A percentile compares a stretch with the other conserved stretches of the same genome.
Evolutionary conservation across 225 moss, liverwort and hornwort species (phyloP).

Genomic region (Polytrichum commune): DNA sequence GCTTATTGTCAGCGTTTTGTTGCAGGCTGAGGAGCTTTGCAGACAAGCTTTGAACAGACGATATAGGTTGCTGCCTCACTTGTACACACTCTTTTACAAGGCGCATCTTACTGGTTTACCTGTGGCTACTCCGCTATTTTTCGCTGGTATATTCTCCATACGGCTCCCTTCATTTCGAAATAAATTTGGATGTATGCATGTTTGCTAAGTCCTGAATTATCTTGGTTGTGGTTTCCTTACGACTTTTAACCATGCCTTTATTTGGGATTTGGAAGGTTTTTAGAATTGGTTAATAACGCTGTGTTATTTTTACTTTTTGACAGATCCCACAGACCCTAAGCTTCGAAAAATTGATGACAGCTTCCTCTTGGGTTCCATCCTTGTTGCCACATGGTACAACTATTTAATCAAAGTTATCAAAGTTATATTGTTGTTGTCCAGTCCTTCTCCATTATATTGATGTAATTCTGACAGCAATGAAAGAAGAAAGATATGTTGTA

Average conservation of each 20-base stretch:
- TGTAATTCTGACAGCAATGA: too few species aligned
- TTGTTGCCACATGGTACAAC: conserved; percentile 71
- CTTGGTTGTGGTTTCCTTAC: too few species aligned
- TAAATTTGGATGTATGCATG: neutral
- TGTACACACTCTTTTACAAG: conserved; percentile 81
- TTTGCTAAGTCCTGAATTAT: too few species aligned
- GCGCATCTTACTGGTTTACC: conserved; percentile 73
- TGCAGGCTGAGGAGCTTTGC: conserved; percentile 85
- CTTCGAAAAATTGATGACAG: conserved; percentile 71
- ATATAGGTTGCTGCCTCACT: conserved; percentile 79
- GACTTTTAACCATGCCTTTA: too few species aligned
- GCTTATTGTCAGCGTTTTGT: neutral
- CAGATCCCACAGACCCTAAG: conserved; percentile 74
- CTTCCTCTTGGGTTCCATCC: conserved; percentile 79
- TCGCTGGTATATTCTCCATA: conserved; percentile 53
- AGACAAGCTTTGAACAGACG: conserved; percentile 68
- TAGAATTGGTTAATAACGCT: neutral
- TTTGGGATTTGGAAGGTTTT: neutral
- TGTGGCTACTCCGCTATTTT: conserved; percentile 81
- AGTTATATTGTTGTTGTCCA: neutral
- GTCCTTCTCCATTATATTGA: too few species aligned
- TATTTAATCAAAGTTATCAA: neutral
- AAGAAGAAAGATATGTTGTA: too few species aligned
- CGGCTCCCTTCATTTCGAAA: neutral
- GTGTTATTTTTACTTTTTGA: neutral